A percentile compares a stretch with the other conserved stretches of the same genome.
Conservation (phyloP, 768 basidiomycete genomes). For the Leccinum uliginosum region DNA sequence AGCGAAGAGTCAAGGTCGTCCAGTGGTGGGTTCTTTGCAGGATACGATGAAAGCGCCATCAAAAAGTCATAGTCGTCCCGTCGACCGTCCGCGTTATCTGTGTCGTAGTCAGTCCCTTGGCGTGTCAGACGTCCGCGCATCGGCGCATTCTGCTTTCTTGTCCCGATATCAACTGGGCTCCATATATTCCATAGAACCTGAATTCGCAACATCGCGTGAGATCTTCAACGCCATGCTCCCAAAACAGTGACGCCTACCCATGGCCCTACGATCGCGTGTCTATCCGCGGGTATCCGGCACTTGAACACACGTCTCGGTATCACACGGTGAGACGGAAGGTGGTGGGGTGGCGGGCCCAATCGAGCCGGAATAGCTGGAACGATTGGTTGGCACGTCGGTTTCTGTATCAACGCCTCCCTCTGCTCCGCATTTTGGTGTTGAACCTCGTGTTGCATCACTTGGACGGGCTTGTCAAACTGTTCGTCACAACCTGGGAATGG, state of each 20-base stretch:
- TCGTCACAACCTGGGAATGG: constrained; percentile 47
- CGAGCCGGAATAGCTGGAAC: constrained; percentile 29
- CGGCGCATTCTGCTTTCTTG: constrained; percentile 42
- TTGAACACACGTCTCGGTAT: constrained; percentile 41
- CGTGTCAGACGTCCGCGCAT: constrained; percentile 31
- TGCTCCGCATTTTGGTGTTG: constrained; percentile 30
- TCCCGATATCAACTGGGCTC: constrained; percentile 32
- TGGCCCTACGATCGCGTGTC: constrained; percentile 47
- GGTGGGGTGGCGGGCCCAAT: constrained; percentile 37
- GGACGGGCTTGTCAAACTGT: constrained; percentile 41
- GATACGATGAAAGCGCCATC: constrained; percentile 36
- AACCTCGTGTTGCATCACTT: constrained; percentile 47
- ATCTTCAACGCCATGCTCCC: not conserved
- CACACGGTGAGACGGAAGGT: constrained; percentile 49
- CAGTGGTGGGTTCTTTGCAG: constrained; percentile 37
- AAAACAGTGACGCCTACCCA: constrained; percentile 41
- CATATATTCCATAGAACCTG: constrained; percentile 47
- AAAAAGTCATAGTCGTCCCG: constrained; percentile 53
- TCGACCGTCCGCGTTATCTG: constrained; percentile 16
- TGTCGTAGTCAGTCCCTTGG: constrained; percentile 12
- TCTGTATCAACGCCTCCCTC: constrained; percentile 13
- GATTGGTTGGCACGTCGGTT: constrained; percentile 32
- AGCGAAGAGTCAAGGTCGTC: constrained; percentile 45
- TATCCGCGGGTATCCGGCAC: constrained; percentile 44
- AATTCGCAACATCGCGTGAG: constrained; percentile 3